Percentiles rank a stretch among this genome's conserved stretches.
phyloP scores from a whole-genome alignment of 176 grass and related monocot genomes.

The Echinochloa phyllopogon region DNA sequence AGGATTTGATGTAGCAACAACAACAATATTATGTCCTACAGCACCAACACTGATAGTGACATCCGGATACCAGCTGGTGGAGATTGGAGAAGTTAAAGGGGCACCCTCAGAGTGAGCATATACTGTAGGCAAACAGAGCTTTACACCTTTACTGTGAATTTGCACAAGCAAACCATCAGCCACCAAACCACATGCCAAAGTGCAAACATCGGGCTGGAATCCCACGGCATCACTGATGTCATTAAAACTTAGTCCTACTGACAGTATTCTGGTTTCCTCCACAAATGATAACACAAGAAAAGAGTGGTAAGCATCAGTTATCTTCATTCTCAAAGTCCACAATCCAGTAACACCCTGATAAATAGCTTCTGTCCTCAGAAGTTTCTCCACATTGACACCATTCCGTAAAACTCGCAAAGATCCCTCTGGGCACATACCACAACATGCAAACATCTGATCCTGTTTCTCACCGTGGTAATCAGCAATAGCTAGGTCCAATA shows the following conservation, averaged over 20 bases:
- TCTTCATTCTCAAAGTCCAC: constrained; percentile 96
- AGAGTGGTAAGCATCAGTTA: constrained; percentile 82
- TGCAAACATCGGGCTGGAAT: constrained; percentile 91
- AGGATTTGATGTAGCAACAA: constrained; percentile 95
- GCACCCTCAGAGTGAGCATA: constrained; percentile 78
- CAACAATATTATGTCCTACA: constrained; percentile 77
- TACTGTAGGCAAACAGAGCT: constrained; percentile 87
- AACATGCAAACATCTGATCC: constrained; percentile 94
- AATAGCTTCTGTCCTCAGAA: constrained; percentile 76
- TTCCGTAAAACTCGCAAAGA: constrained; percentile 86
- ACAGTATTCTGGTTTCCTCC: constrained; percentile 96
- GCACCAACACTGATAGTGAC: constrained; percentile 91
- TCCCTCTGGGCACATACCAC: constrained; percentile 96
- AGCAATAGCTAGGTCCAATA: constrained; percentile 88
- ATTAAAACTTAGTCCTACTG: constrained; percentile 94
- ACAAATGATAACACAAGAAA: constrained; percentile 98
- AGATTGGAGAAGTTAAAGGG: constrained; percentile 65
- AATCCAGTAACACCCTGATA: constrained; percentile 92
- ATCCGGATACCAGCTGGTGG: constrained; percentile 75
- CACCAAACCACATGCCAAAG: constrained; percentile 92
- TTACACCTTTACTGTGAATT: constrained; percentile 89
- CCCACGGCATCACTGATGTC: constrained; percentile 91
- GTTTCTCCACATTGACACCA: constrained; percentile 95
- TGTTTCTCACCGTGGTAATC: constrained; percentile 94
- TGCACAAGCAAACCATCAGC: constrained; percentile 88